Evolutionary conservation across 1,284 basidiomycete species (phyloP).

Genomic region (Cutaneotrichosporon daszewskae): DNA sequence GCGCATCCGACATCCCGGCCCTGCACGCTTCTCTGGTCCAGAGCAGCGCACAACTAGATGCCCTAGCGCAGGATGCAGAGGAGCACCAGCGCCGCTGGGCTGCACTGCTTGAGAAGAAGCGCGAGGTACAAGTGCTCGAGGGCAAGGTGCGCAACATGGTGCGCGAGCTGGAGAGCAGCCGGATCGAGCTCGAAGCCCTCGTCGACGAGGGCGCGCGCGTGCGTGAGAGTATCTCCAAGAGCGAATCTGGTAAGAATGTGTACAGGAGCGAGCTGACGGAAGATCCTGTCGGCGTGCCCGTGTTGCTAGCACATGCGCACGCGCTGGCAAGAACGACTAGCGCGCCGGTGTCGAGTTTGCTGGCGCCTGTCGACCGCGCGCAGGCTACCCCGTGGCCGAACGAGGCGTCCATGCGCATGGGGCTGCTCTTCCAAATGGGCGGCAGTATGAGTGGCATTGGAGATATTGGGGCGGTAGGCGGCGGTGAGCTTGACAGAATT

Average conservation of each 20-base stretch:
- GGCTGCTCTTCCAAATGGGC: conserved; percentile 38
- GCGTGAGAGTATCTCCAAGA: conserved; percentile 24
- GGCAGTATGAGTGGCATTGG: conserved; percentile 41
- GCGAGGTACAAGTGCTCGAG: conserved; percentile 29
- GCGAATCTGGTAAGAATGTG: conserved; percentile 24
- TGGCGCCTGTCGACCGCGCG: conserved; percentile 18
- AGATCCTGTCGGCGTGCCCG: conserved; percentile 27
- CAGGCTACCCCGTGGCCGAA: conserved; percentile 38
- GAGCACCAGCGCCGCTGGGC: conserved; percentile 31
- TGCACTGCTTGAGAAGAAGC: conserved; percentile 20
- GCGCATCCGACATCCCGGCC: conserved; percentile 6
- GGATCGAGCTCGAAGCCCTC: conserved; percentile 30
- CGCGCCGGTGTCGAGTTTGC: conserved; percentile 30
- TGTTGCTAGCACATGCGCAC: conserved; percentile 34
- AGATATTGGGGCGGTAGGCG: conserved; percentile 28
- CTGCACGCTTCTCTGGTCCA: conserved; percentile 22
- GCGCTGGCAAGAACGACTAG: conserved; percentile 32
- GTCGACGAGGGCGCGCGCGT: conserved; percentile 23
- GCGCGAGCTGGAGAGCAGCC: conserved; percentile 23
- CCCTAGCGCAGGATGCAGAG: conserved; percentile 21
- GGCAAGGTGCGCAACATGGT: conserved; percentile 20
- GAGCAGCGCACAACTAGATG: conserved; percentile 20
- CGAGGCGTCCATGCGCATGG: conserved; percentile 38
- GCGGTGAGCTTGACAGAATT: conserved; percentile 27
- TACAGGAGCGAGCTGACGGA: conserved; percentile 1